A percentile compares a stretch with the other conserved stretches of the same genome.
phyloP scores from a whole-genome alignment of 306 rosid genomes.

The Citrullus colocynthis region DNA sequence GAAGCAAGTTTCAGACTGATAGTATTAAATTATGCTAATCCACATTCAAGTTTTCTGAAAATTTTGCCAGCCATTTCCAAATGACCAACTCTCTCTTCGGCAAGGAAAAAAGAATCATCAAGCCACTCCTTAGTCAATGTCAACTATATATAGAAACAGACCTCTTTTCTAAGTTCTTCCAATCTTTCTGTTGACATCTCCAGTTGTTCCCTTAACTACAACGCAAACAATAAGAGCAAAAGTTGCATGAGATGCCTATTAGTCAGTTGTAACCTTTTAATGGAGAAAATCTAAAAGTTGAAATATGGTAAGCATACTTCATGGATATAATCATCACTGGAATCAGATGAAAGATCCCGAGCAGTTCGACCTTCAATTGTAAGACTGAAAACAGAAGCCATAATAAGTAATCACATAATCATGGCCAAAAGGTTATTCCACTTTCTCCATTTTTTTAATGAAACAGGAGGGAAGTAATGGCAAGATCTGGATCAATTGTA shows the following conservation, averaged over 20 bases:
- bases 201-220: slow-evolving; percentile 50
- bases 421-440: neutral
- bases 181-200: slow-evolving; percentile 40
- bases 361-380: slow-evolving; percentile 15
- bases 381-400: neutral
- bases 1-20: neutral
- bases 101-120: neutral
- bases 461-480: neutral
- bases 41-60: neutral
- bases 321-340: slow-evolving; percentile 25
- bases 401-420: neutral
- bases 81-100: neutral
- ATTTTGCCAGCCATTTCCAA: neutral
- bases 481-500: neutral
- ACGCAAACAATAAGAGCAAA: neutral
- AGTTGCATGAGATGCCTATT: neutral
- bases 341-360: slow-evolving; percentile 42
- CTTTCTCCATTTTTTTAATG: neutral
- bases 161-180: slow-evolving; percentile 64
- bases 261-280: neutral
- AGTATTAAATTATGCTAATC: neutral
- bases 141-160: slow-evolving; percentile 22
- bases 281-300: slow-evolving; percentile 12
- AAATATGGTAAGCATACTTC: slow-evolving; percentile 30
- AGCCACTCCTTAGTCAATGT: neutral